A percentile compares a stretch with the other conserved stretches of the same genome.
Conservation (phyloP, 805 yeast genomes). For the Ogataea parapolymorpha region DNA sequence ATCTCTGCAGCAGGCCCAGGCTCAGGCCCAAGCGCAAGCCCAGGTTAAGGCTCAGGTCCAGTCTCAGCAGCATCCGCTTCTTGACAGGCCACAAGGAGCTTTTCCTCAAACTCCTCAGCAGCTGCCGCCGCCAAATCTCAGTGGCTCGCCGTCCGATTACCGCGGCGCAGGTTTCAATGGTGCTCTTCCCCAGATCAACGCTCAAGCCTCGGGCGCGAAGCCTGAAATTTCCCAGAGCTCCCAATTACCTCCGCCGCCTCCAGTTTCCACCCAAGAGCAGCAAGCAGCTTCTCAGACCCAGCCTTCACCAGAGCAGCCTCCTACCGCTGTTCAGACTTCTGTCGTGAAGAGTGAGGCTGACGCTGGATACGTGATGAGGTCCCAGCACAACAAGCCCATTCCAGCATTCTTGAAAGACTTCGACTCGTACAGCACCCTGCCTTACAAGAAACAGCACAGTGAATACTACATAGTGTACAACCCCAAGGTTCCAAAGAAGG, state of each 20-base stretch:
- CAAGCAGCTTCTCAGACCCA: conserved; percentile 21
- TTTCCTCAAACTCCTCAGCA: conserved; percentile 32
- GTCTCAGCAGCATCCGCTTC: conserved; percentile 21
- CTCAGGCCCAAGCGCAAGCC: conserved; percentile 30
- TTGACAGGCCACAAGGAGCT: conserved; percentile 18
- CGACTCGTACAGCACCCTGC: conserved; percentile 73
- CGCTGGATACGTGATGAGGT: conserved; percentile 38
- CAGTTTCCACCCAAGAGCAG: conserved; percentile 21
- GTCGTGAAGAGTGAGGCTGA: conserved; percentile 24
- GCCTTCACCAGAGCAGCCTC: conserved; percentile 22
- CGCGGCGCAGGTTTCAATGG: conserved; percentile 21
- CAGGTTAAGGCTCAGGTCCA: conserved; percentile 22
- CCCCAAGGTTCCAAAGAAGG: conserved; percentile 71
- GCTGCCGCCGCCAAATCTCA: conserved; percentile 35
- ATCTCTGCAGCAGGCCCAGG: conserved; percentile 37
- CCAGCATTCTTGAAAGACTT: conserved; percentile 80
- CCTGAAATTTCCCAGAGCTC: conserved; percentile 29
- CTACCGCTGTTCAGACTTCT: conserved; percentile 28
- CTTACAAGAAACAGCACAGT: conserved; percentile 74
- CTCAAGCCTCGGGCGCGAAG: conserved; percentile 28
- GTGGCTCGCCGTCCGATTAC: conserved; percentile 25
- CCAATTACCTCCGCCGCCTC: conserved; percentile 26
- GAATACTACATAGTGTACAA: conserved; percentile 89
- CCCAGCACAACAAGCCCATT: conserved; percentile 65
- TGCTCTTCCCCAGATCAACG: conserved; percentile 22